Percentiles rank a stretch among this genome's conserved stretches.
These are phyloP conservation scores for Lactifluus echinatus DNA, from an alignment of 768 basidiomycete species.

Conservation along the genomic window DNA sequence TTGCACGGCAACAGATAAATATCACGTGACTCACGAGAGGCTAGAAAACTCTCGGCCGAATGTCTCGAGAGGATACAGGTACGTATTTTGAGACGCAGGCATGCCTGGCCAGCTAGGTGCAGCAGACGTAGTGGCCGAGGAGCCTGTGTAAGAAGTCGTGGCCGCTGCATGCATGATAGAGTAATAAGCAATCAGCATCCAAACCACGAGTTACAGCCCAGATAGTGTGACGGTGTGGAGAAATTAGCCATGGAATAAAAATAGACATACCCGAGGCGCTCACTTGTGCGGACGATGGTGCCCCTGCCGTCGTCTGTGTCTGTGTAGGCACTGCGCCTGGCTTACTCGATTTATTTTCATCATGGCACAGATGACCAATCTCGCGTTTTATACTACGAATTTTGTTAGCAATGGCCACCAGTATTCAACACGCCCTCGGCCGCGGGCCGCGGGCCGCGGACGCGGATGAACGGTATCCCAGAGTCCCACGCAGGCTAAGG, in stretches of 20 bases:
- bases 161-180: constrained; percentile 18
- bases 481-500: constrained; percentile 5
- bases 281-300: constrained; percentile 7
- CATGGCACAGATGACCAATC: constrained; percentile 90
- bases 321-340: constrained; percentile 33
- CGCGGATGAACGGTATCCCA: not conserved
- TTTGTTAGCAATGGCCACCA: constrained; percentile 4
- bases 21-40: constrained; percentile 46
- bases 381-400: constrained; percentile 80
- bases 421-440: not conserved
- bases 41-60: constrained; percentile 79
- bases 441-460: constrained; percentile 9
- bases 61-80: constrained; percentile 63
- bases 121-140: constrained; percentile 25
- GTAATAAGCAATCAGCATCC: not conserved
- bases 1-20: not conserved
- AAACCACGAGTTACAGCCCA: not conserved
- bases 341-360: constrained; percentile 52
- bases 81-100: constrained; percentile 38
- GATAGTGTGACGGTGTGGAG: too few relatives aligned
- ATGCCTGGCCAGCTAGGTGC: constrained; percentile 46
- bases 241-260: not conserved
- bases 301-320: constrained; percentile 27
- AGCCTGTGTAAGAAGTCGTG: not conserved
- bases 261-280: constrained; percentile 3